Percentiles rank a stretch among this genome's conserved stretches.
Evolutionary conservation across 2,329 filamentous ascomycete genomes (phyloP).

Genomic region (Talaromyces sp.): DNA sequence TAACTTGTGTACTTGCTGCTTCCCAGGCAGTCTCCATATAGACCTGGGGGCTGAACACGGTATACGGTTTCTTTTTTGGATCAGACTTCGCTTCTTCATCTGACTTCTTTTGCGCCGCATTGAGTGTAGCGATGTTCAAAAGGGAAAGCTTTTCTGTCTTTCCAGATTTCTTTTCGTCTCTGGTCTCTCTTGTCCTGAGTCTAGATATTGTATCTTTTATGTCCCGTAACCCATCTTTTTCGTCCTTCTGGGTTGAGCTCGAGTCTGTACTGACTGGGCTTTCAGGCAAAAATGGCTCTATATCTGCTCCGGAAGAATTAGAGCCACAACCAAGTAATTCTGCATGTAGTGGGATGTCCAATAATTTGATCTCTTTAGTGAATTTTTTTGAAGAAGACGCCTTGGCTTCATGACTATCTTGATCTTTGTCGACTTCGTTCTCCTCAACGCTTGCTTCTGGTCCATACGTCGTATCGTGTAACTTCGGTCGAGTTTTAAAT

Average conservation of each 20-base stretch:
- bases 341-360: not conserved
- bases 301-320: not conserved
- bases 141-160: not conserved
- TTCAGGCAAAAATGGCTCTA: not conserved
- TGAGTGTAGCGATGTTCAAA: not conserved
- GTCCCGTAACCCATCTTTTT: too few relatives aligned
- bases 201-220: not conserved
- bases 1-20: not conserved
- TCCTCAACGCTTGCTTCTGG: too few relatives aligned
- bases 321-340: not conserved
- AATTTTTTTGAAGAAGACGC: too few relatives aligned
- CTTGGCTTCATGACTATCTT: too few relatives aligned
- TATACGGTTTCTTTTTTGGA: not conserved
- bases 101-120: not conserved
- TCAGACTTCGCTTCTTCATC: not conserved
- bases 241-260: not conserved
- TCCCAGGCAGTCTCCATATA: not conserved
- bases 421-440: too few relatives aligned
- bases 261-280: not conserved
- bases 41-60: not conserved
- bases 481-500: too few relatives aligned
- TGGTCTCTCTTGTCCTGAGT: not conserved
- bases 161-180: not conserved
- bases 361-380: not conserved
- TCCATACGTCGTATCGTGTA: too few relatives aligned